phyloP scores from a whole-genome alignment of 148 eudicot genomes.

The Vaccinium vitisidaea region DNA sequence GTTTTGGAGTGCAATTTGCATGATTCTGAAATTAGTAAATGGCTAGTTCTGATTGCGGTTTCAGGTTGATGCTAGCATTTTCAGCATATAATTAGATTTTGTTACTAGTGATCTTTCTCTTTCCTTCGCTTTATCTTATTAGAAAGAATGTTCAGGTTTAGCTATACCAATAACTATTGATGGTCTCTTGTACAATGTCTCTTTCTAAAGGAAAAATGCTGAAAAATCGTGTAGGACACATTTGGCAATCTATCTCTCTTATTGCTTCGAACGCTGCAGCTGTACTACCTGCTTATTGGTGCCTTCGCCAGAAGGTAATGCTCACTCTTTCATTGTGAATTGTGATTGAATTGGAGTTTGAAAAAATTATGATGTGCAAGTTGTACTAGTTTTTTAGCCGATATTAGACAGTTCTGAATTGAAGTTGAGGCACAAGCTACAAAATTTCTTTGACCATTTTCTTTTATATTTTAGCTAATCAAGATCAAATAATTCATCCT shows the following conservation, averaged over 20 bases:
- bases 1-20: not conserved
- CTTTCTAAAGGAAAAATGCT: conserved; percentile 22
- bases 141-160: not conserved
- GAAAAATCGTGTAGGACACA: conserved; percentile 68
- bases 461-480: not conserved
- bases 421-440: not conserved
- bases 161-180: conserved; percentile 6
- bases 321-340: conserved; percentile 9
- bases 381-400: not conserved
- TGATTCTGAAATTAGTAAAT: not conserved
- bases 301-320: conserved; percentile 75
- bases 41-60: not conserved
- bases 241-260: conserved; percentile 79
- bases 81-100: not conserved
- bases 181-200: not conserved
- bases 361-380: not conserved
- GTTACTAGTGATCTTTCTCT: not conserved
- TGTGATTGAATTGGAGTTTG: not conserved
- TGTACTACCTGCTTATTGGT: conserved; percentile 87
- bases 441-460: not conserved
- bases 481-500: conserved; percentile 1
- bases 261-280: conserved; percentile 95
- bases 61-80: not conserved
- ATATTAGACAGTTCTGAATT: not conserved
- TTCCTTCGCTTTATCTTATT: not conserved